Percentiles rank a stretch among this genome's conserved stretches.
phyloP scores from a whole-genome alignment of 108 stramenopile genomes.

The Cylindrotheca closterium region DNA sequence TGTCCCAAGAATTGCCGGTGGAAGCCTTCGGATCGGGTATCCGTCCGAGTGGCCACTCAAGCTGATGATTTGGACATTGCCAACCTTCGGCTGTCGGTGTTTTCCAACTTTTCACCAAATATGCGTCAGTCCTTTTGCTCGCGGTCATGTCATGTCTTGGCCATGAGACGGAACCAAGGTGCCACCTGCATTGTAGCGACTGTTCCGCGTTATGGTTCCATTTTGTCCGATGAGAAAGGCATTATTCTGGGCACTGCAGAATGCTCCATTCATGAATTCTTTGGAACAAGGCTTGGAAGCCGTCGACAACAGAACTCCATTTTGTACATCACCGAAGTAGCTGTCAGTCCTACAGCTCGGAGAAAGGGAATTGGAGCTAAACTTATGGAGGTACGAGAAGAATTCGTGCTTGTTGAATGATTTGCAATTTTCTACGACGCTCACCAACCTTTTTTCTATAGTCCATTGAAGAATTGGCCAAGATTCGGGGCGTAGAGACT shows the following conservation, averaged over 20 bases:
- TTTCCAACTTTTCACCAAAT: conserved; percentile 65
- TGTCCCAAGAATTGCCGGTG: background rate
- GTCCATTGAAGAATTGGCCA: conserved; percentile 70
- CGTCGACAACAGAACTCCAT: conserved; percentile 51
- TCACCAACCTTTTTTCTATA: background rate
- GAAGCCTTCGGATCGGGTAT: background rate
- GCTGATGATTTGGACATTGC: conserved; percentile 77
- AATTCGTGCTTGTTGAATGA: background rate
- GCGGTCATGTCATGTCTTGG: conserved; percentile 63
- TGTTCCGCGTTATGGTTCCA: conserved; percentile 1
- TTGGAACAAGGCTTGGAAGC: conserved; percentile 59
- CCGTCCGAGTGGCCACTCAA: conserved; percentile 41
- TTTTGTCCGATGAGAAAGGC: conserved; percentile 1
- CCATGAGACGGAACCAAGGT: conserved; percentile 54
- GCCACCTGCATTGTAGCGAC: conserved; percentile 79
- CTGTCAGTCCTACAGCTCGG: conserved; percentile 54
- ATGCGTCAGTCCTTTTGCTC: conserved; percentile 48
- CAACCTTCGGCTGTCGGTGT: conserved; percentile 78
- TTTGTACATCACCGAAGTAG: conserved; percentile 86
- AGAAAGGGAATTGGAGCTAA: conserved; percentile 67
- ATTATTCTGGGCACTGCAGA: conserved; percentile 77
- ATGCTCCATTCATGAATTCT: conserved; percentile 82
- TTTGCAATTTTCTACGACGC: background rate
- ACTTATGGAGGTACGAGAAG: conserved; percentile 35
- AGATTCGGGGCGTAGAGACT: conserved; percentile 59